Evolutionary conservation across 345 rosid species (phyloP), one percentile per base, ranked within the genome.

Genomic region (Jatropha curcas): DNA sequence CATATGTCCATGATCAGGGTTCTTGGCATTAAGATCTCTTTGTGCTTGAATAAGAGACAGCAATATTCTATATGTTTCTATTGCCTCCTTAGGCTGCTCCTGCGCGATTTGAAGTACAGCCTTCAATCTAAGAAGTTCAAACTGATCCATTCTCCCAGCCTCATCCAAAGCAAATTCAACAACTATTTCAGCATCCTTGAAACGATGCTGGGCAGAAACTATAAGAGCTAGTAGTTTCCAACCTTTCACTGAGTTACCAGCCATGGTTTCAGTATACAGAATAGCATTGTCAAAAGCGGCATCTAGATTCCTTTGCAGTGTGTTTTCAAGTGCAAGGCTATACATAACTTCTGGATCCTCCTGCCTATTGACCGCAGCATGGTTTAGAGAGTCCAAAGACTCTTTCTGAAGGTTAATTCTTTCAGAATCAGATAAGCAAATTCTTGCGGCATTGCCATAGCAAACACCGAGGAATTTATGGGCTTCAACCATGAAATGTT

Each of bases 381-480:
- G 72, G 68, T 81, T 88, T 58, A 95, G 85, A 80, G 84, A 88
- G 45, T 66, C 39, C 77, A 95, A 72, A 57, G 97, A 83, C 77
- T 85, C 87, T 78, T 75, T 86, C 76, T 87, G 96, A 70, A 85
- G 79, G 31, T 60, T 57, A 80, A 74, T 74, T 78, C 98, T 90
- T 74, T 91, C 88, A 30, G 89, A 83, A 80, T 95, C 98, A 71
- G 88, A 81, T 57, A 80, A 73, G 6, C 93, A 93, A 75, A 75
- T 71, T 77, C 93, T 91, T 39, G 98, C 98, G 39, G 89, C 92
- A 74, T 83, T 83, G 59, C 96, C 97, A 67, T 82, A 89, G 82
- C 98, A 93, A 67, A 88, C 73, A 51, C 99, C 97, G 60, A 93
- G 99, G 74, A 87, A 93, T 50, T 79, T 90, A 80, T 84, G 89